phyloP scores from a whole-genome alignment of 805 yeast genomes.

The Lipomyces japonicus region DNA sequence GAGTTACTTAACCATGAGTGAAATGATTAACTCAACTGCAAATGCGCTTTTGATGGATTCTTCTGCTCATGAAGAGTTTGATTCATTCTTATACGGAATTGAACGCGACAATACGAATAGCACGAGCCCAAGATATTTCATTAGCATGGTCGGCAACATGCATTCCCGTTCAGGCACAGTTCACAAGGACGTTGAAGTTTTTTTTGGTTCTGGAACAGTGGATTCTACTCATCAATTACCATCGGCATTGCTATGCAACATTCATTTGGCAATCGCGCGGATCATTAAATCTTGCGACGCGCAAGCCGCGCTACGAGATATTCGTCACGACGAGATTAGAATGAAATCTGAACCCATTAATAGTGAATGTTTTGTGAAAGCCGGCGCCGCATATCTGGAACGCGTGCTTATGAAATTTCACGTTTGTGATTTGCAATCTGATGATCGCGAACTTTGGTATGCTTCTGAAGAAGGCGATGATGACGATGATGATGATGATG shows the following conservation, averaged over 20 bases:
- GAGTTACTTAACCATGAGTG: not conserved
- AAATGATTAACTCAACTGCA: not conserved
- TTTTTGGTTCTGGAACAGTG: not conserved
- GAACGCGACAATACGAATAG: not conserved
- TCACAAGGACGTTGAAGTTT: not conserved
- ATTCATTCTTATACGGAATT: not conserved
- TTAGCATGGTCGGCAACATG: not conserved
- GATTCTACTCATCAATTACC: not conserved
- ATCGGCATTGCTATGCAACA: not conserved
- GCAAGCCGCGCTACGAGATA: not conserved
- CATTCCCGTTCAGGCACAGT: not conserved
- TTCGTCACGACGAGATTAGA: not conserved
- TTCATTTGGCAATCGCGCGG: not conserved
- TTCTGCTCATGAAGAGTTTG: not conserved
- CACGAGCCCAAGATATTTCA: not conserved
- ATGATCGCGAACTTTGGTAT: not conserved
- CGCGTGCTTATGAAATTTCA: not conserved
- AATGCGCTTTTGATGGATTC: not conserved
- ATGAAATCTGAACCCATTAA: not conserved
- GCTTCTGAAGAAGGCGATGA: not conserved
- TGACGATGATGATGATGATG: not conserved
- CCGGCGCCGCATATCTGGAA: not conserved
- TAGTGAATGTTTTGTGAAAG: not conserved
- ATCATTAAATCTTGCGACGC: not conserved
- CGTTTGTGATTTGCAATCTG: not conserved